Base-by-base conservation (phyloP, 1,139 yeast species). In the Geotrichum bryndzae region DNA sequence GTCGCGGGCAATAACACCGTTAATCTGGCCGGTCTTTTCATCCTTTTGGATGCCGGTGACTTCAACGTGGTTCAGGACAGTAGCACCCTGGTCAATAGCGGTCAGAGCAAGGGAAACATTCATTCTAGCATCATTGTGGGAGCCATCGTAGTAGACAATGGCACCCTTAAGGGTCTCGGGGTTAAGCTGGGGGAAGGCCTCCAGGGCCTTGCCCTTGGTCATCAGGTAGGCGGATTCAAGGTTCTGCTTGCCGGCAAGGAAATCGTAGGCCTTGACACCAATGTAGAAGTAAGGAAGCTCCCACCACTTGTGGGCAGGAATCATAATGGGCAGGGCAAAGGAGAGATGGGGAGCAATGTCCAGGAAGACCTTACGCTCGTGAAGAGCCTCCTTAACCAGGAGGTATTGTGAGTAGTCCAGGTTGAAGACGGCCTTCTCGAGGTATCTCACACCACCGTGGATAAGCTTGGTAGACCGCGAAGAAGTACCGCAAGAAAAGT, bases 381-480 rank as follows among this genome's bases (percentile, higher is more conserved):
- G 88, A 65, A 92, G 82, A 27, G 98, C 97, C 77, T 92, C 98
- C 70, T 90, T 88, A 66, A 92, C 98, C 70, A 92, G 82, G 76
- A 90, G 91, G 76, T 90, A 82, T 79, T 92, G 98, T 66, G 88
- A 95, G 76, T 90, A 90, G 64, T 96, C 91, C 64, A 92, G 81
- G 68, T 77, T 75, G 84, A 90, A 90, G 70, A 92, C 85, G 50
- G 98, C 98, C 79, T 92, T 92, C 76, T 92, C 98, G 72, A 92
- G 82, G 76, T 92, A 92, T 71, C 98, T 82, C 59, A 92, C 97
- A 72, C 98, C 98, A 67, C 98, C 98, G 73, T 92, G 98, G 54
- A 96, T 96, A 86, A 92, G 89, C 77, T 92, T 92, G 61, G 98
- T 92, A n/a, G 96, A 88, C 71, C 92, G 87, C 41, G 97, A 90